Conservation (phyloP, 2,329 filamentous ascomycete species). For the Aureobasidium pullulans region DNA sequence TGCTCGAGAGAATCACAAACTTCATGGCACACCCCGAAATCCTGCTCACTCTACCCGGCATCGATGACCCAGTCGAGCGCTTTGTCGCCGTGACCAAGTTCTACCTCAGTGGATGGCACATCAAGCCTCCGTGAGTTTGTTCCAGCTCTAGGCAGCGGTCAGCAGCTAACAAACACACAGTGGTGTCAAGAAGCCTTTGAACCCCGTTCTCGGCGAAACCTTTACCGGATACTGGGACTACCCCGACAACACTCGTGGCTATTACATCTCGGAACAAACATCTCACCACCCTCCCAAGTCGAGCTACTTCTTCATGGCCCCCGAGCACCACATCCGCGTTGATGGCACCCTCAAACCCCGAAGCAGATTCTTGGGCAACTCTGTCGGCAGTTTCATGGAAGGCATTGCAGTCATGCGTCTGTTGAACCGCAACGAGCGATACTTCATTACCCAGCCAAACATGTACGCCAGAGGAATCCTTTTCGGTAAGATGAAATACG, state of each 20-base stretch:
- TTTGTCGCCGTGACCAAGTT: constrained; percentile 97
- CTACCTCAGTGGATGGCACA: constrained; percentile 97
- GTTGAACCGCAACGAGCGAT: constrained; percentile 80
- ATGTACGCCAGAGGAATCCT: constrained; percentile 98
- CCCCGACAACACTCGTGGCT: constrained; percentile 72
- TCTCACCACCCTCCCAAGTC: constrained; percentile 98
- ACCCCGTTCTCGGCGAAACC: constrained; percentile 90
- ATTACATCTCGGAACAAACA: constrained; percentile 96
- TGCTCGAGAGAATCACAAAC: constrained; percentile 98
- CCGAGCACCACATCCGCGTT: constrained; percentile 86
- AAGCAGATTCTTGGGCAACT: constrained; percentile 94
- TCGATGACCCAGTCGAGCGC: constrained; percentile 81
- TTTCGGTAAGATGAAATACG: constrained; percentile 99
- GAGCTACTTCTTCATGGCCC: constrained; percentile 98
- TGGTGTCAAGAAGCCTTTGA: constrained; percentile 96
- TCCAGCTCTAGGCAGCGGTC: background rate
- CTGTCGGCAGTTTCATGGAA: constrained; percentile 96
- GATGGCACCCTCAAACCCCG: constrained; percentile 92
- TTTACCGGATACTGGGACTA: constrained; percentile 92
- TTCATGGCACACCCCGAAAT: constrained; percentile 99
- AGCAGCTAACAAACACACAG: constrained; percentile 37
- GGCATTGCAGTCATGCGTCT: constrained; percentile 82
- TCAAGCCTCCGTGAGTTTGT: constrained; percentile 79
- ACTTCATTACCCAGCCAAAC: constrained; percentile 92
- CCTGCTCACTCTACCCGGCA: constrained; percentile 75